A percentile compares a stretch with the other conserved stretches of the same genome.
These are phyloP conservation scores for Xylariaceae sp. DNA, from an alignment of 2,329 filamentous ascomycete species.

Conservation along the genomic window DNA sequence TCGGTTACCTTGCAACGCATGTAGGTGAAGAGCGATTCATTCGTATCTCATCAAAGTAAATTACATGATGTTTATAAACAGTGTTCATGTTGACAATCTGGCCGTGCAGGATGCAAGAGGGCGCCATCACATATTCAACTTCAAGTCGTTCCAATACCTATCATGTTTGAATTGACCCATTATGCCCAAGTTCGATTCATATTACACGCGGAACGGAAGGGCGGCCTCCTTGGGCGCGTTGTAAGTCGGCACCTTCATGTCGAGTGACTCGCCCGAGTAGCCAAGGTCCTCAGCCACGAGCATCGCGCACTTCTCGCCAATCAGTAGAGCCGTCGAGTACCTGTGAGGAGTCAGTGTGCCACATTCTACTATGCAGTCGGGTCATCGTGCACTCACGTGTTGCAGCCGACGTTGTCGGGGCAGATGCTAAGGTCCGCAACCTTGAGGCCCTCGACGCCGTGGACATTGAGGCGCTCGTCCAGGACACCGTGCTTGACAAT, in stretches of 20 bases:
- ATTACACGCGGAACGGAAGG: constrained; percentile 39
- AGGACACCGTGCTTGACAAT: constrained; percentile 78
- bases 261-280: constrained; percentile 66
- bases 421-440: constrained; percentile 73
- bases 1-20: no score
- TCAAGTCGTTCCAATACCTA: no score
- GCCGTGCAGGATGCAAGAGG: no score
- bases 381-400: constrained; percentile 46
- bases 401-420: constrained; percentile 72
- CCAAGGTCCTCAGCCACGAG: constrained; percentile 70
- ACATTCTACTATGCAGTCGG: no score
- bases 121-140: no score
- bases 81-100: no score
- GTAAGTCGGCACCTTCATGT: constrained; percentile 71
- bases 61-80: no score
- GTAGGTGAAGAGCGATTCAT: no score
- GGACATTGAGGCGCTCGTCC: constrained; percentile 73
- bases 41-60: no score
- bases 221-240: constrained; percentile 49
- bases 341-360: constrained; percentile 29
- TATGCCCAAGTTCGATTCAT: not conserved
- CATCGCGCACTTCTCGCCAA: constrained; percentile 70
- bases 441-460: constrained; percentile 73
- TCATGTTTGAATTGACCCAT: no score
- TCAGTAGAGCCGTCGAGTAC: constrained; percentile 67